These are phyloP conservation scores for Mycosarcoma maydis DNA, from an alignment of 1,284 basidiomycete genomes.

Conservation along the genomic window DNA sequence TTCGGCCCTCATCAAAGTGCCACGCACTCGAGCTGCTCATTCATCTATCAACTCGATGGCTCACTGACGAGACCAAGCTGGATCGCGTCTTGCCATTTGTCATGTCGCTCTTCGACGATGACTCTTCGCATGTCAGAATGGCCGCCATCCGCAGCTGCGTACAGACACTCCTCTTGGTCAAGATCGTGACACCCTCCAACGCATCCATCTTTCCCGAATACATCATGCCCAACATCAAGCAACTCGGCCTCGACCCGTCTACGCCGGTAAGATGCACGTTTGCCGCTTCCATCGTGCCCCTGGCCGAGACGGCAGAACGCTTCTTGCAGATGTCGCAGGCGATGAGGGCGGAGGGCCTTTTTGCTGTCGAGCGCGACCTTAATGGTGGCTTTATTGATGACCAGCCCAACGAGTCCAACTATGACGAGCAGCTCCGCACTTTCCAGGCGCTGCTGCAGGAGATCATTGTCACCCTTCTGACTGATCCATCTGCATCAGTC, in stretches of 20 bases:
- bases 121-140: slow-evolving; percentile 75
- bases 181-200: slow-evolving; percentile 88
- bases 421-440: slow-evolving; percentile 73
- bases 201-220: slow-evolving; percentile 89
- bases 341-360: slow-evolving; percentile 80
- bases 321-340: slow-evolving; percentile 93
- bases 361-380: slow-evolving; percentile 77
- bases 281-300: slow-evolving; percentile 83
- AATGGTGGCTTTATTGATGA: slow-evolving; percentile 70
- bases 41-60: slow-evolving; percentile 77
- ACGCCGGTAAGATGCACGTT: slow-evolving; percentile 88
- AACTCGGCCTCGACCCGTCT: slow-evolving; percentile 83
- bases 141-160: slow-evolving; percentile 82
- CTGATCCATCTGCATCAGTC: slow-evolving; percentile 71
- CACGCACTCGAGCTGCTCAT: slow-evolving; percentile 87
- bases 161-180: slow-evolving; percentile 83
- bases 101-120: slow-evolving; percentile 86
- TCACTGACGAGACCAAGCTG: slow-evolving; percentile 93
- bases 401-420: slow-evolving; percentile 46
- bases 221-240: slow-evolving; percentile 86
- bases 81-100: slow-evolving; percentile 93
- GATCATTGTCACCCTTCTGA: slow-evolving; percentile 78
- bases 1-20: slow-evolving; percentile 84
- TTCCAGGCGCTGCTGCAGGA: slow-evolving; percentile 87
- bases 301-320: slow-evolving; percentile 83